Percentiles rank a stretch among this genome's conserved stretches.
Evolutionary conservation across 2,329 filamentous ascomycete species (phyloP).

Genomic region (Furcasterigmium furcatum): DNA sequence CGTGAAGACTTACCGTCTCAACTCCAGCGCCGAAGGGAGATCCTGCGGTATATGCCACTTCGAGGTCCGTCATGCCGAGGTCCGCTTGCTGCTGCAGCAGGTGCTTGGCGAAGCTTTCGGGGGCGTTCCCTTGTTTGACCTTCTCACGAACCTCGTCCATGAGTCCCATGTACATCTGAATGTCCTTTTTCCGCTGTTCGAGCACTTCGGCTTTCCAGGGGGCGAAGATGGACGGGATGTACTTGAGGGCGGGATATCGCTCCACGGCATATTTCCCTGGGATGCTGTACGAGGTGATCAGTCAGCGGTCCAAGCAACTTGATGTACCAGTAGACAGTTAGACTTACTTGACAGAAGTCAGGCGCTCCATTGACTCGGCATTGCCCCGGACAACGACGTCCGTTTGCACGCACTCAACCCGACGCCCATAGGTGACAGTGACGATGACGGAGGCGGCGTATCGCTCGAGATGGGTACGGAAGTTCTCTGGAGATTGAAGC

Average conservation of each 20-base stretch:
- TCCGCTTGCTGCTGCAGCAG: constrained; percentile 35
- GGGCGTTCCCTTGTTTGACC: constrained; percentile 22
- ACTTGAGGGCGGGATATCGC: constrained; percentile 34
- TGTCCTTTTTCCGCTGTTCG: constrained; percentile 25
- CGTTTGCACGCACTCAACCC: constrained; percentile 26
- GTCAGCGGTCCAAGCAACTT: constrained; percentile 3
- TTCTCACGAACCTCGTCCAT: constrained; percentile 36
- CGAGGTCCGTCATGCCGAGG: constrained; percentile 35
- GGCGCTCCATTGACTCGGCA: constrained; percentile 36
- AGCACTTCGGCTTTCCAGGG: constrained; percentile 36
- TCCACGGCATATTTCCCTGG: constrained; percentile 34
- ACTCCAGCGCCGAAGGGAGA: constrained; percentile 41
- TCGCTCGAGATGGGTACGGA: constrained; percentile 26
- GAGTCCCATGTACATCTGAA: constrained; percentile 32
- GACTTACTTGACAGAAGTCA: constrained; percentile 38
- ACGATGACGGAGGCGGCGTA: constrained; percentile 39
- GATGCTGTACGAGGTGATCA: neutral
- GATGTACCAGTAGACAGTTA: neutral
- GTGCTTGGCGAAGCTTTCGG: constrained; percentile 38
- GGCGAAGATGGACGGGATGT: constrained; percentile 30
- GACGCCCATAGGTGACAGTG: constrained; percentile 35
- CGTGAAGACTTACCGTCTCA: constrained; percentile 29
- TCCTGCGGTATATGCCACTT: constrained; percentile 40
- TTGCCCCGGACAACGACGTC: constrained; percentile 34
- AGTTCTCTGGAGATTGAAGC: constrained; percentile 21